Evolutionary conservation across 345 rosid species (phyloP).

Genomic region (Pugionium cornutum): DNA sequence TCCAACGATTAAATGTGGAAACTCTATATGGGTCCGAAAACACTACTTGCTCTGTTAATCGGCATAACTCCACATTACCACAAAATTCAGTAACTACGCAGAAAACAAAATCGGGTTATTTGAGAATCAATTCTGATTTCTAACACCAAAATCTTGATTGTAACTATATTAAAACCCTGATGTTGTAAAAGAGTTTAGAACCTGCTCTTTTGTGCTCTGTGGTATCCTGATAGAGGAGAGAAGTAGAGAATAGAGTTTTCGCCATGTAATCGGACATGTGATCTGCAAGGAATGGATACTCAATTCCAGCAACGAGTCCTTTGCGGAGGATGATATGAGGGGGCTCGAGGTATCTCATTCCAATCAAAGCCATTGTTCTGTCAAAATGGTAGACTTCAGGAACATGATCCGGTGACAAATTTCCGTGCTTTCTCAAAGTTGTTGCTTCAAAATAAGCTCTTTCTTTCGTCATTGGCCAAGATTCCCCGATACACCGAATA

Average conservation of each 20-base stretch:
- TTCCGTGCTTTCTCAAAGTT: conserved; percentile 66
- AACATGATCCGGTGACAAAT: conserved; percentile 70
- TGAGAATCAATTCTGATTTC: conserved; percentile 8
- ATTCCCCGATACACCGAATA: conserved; percentile 81
- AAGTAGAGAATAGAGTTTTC: conserved; percentile 74
- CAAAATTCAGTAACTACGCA: conserved; percentile 90
- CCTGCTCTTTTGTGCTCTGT: conserved; percentile 82
- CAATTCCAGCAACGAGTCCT: conserved; percentile 81
- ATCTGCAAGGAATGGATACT: conserved; percentile 74
- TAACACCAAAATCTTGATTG: conserved; percentile 1
- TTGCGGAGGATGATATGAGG: conserved; percentile 92
- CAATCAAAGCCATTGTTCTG: conserved; percentile 84
- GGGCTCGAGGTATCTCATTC: conserved; percentile 90
- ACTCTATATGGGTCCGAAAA: conserved; percentile 90
- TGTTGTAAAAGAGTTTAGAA: neutral
- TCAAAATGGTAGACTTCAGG: conserved; percentile 95
- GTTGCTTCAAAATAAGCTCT: conserved; percentile 80
- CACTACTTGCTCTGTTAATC: conserved; percentile 94
- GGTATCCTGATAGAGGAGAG: conserved; percentile 70
- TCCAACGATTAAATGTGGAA: conserved; percentile 73
- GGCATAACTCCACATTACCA: conserved; percentile 89
- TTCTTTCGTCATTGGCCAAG: conserved; percentile 98
- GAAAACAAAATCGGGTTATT: neutral
- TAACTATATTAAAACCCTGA: neutral
- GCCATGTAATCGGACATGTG: conserved; percentile 89